Evolutionary conservation across 1,284 basidiomycete species (phyloP), one percentile per base, ranked within the genome.

Genomic region (Sanghuangporus sanghuang): DNA sequence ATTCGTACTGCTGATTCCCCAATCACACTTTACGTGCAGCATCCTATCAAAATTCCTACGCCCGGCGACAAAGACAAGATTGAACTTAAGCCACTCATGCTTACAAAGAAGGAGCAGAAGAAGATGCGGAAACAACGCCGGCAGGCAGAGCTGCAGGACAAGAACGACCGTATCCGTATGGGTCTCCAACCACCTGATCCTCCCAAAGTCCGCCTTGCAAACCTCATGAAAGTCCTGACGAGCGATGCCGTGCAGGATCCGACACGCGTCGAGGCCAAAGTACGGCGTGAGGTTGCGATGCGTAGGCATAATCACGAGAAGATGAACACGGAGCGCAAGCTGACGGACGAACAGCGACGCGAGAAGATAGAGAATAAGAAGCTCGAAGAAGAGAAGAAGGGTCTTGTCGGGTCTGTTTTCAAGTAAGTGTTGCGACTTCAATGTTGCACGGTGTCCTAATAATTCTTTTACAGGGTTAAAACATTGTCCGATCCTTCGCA

Each of bases 151-250:
- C 76, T 96, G 65, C 91, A 97, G 76, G 96, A 99, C 75, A 96
- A 96, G 75, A 86, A 94, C 65, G 97, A 99, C 73, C 83, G 95
- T 35, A 92, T 97, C 71, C 87, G 93, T 69, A 98, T 98, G 95
- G 96, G 96, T 57, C 82, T 99, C 23, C 81, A 95, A 56, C 95
- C 97, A 7, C 95, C 96, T 38, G 96, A 98, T 73, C 81, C 96
- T 35, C 95, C 96, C 0, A 99, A 99, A 82, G 96, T 99, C 64
- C 93, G 95, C 57, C 81, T 99, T 63, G 87, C 92, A 52, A 99
- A 99, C 76, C 78, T 99, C 72, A 98, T 99, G 96, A 95, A 95
- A 72, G 97, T 99, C 12, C 81, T 99, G 46, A 97, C 96, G 0
- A 93, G 93, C 9, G 96, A 98, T 73, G 96, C 95, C 0, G 90